Evolutionary conservation across 2,329 filamentous ascomycete genomes (phyloP).

Genomic region (Cytospora piceicola): DNA sequence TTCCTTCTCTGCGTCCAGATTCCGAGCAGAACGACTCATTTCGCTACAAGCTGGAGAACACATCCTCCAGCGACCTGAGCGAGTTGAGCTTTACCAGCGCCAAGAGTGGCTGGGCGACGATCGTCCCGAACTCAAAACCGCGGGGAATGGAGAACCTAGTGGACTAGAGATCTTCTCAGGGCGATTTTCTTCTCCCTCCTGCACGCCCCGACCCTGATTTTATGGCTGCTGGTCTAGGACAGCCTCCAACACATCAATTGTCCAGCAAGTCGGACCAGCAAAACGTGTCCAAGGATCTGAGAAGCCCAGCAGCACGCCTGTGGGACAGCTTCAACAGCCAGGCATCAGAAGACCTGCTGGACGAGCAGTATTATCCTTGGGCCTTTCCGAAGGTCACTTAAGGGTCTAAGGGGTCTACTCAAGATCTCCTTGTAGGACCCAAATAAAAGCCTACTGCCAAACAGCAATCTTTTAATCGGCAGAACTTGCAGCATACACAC

Average conservation of each 20-base stretch:
- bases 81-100: slow-evolving; percentile 31
- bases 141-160: slow-evolving; percentile 46
- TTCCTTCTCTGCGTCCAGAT: slow-evolving; percentile 36
- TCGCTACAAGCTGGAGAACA: slow-evolving; percentile 20
- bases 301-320: not conserved
- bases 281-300: not conserved
- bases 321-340: slow-evolving; percentile 10
- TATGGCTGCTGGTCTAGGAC: not conserved
- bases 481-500: not conserved
- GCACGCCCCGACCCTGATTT: not conserved
- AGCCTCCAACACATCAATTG: not conserved
- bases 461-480: not conserved
- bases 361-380: slow-evolving; percentile 12
- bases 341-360: slow-evolving; percentile 8
- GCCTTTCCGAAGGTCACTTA: not conserved
- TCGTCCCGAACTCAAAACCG: slow-evolving; percentile 50
- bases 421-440: not conserved
- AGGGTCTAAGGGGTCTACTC: not conserved
- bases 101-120: slow-evolving; percentile 40
- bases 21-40: slow-evolving; percentile 33
- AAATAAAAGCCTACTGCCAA: not conserved
- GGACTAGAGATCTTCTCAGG: slow-evolving; percentile 34
- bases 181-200: not conserved
- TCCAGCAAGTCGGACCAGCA: not conserved
- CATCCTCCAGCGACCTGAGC: slow-evolving; percentile 27